Evolutionary conservation across 176 grass and related monocot species (phyloP).

Genomic region (Ampelocalamus luodianensis): DNA sequence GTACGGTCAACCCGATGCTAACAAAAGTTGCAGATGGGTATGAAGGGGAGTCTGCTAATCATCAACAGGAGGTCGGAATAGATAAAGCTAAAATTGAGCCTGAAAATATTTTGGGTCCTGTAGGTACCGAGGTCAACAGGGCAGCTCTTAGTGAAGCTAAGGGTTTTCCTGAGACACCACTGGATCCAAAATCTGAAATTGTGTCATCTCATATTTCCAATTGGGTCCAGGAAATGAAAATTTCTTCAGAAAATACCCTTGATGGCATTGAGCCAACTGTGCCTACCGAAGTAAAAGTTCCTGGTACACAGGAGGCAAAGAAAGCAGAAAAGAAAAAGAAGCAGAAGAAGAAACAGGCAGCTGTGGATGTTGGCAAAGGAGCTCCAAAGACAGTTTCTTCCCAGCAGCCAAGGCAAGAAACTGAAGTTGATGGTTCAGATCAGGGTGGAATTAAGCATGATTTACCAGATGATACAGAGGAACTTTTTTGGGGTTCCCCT

Average conservation of each 20-base stretch:
- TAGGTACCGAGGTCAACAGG: slow-evolving; percentile 13
- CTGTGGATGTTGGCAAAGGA: slow-evolving; percentile 61
- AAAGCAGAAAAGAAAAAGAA: slow-evolving; percentile 97
- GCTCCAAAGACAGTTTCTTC: slow-evolving; percentile 49
- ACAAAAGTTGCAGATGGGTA: slow-evolving; percentile 31
- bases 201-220: slow-evolving; percentile 42
- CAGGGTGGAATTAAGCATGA: slow-evolving; percentile 55
- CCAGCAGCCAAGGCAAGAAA: slow-evolving; percentile 49
- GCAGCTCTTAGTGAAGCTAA: slow-evolving; percentile 34
- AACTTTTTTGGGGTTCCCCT: slow-evolving; percentile 56
- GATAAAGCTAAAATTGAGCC: slow-evolving; percentile 17
- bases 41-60: slow-evolving; percentile 10
- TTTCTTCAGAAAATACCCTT: slow-evolving; percentile 45
- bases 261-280: slow-evolving; percentile 33
- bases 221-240: slow-evolving; percentile 49
- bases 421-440: slow-evolving; percentile 55
- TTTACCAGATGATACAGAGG: slow-evolving; percentile 52
- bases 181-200: slow-evolving; percentile 37
- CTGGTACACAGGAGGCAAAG: slow-evolving; percentile 64
- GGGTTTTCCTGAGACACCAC: slow-evolving; percentile 17
- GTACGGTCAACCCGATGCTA: slow-evolving; percentile 25
- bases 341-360: slow-evolving; percentile 76
- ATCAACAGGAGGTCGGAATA: slow-evolving; percentile 31
- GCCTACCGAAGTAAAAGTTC: slow-evolving; percentile 47
- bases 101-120: slow-evolving; percentile 41